These are phyloP conservation scores for Daldinia sp. DNA, from an alignment of 2,329 filamentous ascomycete species.

Conservation along the genomic window DNA sequence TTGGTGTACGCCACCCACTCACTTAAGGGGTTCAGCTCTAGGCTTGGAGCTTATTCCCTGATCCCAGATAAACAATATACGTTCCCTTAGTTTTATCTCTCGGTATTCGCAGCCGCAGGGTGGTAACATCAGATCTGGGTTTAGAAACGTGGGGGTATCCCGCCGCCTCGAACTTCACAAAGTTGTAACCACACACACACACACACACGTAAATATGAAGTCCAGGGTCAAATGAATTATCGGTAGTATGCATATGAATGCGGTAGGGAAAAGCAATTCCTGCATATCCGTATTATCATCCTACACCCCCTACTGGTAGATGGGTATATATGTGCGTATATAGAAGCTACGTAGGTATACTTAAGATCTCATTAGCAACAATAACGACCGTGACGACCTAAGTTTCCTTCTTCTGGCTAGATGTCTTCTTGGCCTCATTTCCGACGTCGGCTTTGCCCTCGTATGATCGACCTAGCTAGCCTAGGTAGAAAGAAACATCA, in stretches of 20 bases:
- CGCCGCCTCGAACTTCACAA: neutral
- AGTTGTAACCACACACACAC: neutral
- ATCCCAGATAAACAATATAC: neutral
- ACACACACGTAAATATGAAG: no score
- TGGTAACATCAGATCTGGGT: constrained; percentile 6
- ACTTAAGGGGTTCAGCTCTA: neutral
- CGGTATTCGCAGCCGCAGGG: constrained; percentile 1
- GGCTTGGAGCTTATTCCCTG: constrained; percentile 5
- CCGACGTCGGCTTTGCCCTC: constrained; percentile 13
- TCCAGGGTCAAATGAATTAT: no score
- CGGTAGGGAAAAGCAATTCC: constrained; percentile 21
- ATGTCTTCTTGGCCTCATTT: constrained; percentile 17
- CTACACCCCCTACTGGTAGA: neutral
- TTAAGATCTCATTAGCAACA: constrained; percentile 13
- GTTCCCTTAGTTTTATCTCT: neutral
- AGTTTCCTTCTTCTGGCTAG: constrained; percentile 1
- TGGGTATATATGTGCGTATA: neutral
- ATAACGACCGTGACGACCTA: neutral
- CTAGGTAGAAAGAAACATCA: constrained; percentile 1
- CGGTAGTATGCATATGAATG: constrained; percentile 7
- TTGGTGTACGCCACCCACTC: neutral
- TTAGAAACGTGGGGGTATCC: constrained; percentile 11
- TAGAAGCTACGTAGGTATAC: constrained; percentile 6
- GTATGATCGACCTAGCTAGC: neutral
- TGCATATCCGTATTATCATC: constrained; percentile 28